Conservation (phyloP, 345 rosid species). For the Gossypium rotundifolium region DNA sequence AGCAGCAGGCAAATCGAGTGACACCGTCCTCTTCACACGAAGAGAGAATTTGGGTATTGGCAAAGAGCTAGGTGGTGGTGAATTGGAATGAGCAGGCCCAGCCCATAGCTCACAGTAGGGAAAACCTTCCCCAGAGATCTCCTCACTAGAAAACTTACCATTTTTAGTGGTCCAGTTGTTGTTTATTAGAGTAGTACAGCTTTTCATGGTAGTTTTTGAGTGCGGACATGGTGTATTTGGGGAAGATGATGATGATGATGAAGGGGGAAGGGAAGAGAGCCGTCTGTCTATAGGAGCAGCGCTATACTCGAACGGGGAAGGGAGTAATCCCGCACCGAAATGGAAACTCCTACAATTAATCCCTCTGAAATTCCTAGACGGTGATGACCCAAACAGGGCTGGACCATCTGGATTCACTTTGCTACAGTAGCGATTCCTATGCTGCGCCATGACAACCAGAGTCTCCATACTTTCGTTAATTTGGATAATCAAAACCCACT, state of each 20-base stretch:
- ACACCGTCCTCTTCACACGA: constrained; percentile 48
- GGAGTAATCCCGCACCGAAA: constrained; percentile 69
- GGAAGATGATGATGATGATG: constrained; percentile 21
- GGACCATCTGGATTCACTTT: constrained; percentile 35
- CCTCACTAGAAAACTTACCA: constrained; percentile 28
- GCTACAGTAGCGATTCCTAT: constrained; percentile 52
- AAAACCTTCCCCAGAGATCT: constrained; percentile 25
- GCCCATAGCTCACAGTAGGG: constrained; percentile 85
- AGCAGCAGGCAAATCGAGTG: constrained; percentile 50
- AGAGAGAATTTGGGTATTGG: constrained; percentile 89
- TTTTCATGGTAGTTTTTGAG: constrained; percentile 18
- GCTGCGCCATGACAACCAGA: constrained; percentile 61
- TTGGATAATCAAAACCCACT: constrained; percentile 17
- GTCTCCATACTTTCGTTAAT: constrained; percentile 51
- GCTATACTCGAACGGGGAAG: constrained; percentile 41
- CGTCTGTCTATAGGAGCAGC: constrained; percentile 28
- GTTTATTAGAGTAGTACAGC: constrained; percentile 54
- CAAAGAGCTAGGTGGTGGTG: constrained; percentile 89
- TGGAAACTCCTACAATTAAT: constrained; percentile 73
- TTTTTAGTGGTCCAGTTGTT: constrained; percentile 19
- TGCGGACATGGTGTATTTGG: constrained; percentile 24
- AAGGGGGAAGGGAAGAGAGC: constrained; percentile 11
- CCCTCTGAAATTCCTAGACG: constrained; percentile 49
- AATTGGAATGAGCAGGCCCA: constrained; percentile 95
- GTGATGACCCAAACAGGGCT: constrained; percentile 44